Percentiles rank a stretch among this genome's conserved stretches.
phyloP scores from a whole-genome alignment of 129 eudicot species.

The Helianthus tuberosus region DNA sequence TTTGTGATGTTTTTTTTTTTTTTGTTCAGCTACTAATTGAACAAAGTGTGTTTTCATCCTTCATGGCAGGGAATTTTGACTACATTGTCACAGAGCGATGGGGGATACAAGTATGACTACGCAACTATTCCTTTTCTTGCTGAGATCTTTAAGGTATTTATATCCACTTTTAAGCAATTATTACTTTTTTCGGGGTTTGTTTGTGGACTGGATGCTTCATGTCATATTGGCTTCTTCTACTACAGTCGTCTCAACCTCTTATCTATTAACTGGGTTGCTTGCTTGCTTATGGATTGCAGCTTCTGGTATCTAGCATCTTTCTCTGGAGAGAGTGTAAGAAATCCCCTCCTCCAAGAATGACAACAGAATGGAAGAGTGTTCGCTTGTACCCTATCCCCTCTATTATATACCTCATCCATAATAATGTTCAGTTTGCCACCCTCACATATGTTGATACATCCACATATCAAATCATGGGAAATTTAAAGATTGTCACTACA shows the following conservation, averaged over 20 bases:
- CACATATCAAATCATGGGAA: slow-evolving; percentile 86
- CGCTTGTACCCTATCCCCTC: slow-evolving; percentile 86
- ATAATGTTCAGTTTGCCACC: slow-evolving; percentile 89
- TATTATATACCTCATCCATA: slow-evolving; percentile 83
- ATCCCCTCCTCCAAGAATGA: slow-evolving; percentile 75
- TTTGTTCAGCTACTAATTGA: slow-evolving; percentile 1
- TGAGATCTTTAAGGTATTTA: slow-evolving; percentile 85
- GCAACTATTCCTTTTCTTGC: slow-evolving; percentile 99
- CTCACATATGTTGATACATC: slow-evolving; percentile 86
- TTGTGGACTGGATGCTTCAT: too few relatives aligned
- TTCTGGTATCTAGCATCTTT: slow-evolving; percentile 61
- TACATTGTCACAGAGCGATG: slow-evolving; percentile 85
- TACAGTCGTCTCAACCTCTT: slow-evolving; percentile 8
- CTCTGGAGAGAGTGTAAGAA: slow-evolving; percentile 70
- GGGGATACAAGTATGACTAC: slow-evolving; percentile 92
- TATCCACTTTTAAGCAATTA: not conserved
- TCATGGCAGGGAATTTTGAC: slow-evolving; percentile 87
- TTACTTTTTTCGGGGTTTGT: slow-evolving; percentile 3
- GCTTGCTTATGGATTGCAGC: slow-evolving; percentile 56
- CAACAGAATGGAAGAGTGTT: slow-evolving; percentile 75
- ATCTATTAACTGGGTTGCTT: not conserved
- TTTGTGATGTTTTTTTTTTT: not conserved
- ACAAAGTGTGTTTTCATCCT: too few relatives aligned
- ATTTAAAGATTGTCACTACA: slow-evolving; percentile 80
- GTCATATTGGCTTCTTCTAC: slow-evolving; percentile 1